phyloP scores from a whole-genome alignment of 495 filamentous ascomycete species.

The Penicillium simplicissimum region DNA sequence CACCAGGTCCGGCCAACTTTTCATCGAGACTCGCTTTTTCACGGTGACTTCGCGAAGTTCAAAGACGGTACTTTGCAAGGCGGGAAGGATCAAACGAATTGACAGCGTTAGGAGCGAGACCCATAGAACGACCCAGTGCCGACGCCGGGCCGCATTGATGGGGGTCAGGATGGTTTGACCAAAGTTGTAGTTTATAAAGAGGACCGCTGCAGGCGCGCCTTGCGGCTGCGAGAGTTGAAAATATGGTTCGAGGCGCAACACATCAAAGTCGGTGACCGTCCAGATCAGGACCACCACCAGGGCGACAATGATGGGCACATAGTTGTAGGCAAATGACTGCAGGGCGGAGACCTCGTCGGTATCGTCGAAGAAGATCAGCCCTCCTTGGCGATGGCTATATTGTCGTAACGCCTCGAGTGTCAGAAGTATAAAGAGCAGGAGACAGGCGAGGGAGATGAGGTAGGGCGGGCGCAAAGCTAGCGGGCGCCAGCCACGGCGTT shows the following conservation, averaged over 20 bases:
- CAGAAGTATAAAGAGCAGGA: constrained; percentile 29
- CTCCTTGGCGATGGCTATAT: constrained; percentile 35
- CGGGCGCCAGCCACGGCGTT: constrained; percentile 37
- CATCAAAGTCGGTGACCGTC: constrained; percentile 46
- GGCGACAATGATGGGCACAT: constrained; percentile 40
- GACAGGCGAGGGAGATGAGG: constrained; percentile 30
- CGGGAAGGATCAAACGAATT: constrained; percentile 42
- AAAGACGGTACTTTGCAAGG: constrained; percentile 39
- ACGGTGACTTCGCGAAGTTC: constrained; percentile 38
- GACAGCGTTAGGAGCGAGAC: constrained; percentile 39
- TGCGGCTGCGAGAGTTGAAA: constrained; percentile 41
- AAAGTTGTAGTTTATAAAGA: constrained; percentile 49
- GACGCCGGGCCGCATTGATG: constrained; percentile 36
- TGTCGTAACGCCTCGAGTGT: constrained; percentile 36
- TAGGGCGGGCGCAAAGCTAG: constrained; percentile 38
- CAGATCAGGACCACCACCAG: constrained; percentile 39
- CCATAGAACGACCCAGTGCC: constrained; percentile 40
- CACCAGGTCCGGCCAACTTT: constrained; percentile 38
- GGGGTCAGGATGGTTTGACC: constrained; percentile 44
- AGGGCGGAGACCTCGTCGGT: constrained; percentile 36
- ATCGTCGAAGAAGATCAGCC: constrained; percentile 35
- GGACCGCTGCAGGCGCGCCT: constrained; percentile 37
- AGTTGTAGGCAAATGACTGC: constrained; percentile 43
- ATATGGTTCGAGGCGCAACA: constrained; percentile 44
- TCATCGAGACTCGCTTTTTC: constrained; percentile 26